A percentile compares a stretch with the other conserved stretches of the same genome.
phyloP scores from a whole-genome alignment of 1,284 basidiomycete genomes.

The Melampsora americana region DNA sequence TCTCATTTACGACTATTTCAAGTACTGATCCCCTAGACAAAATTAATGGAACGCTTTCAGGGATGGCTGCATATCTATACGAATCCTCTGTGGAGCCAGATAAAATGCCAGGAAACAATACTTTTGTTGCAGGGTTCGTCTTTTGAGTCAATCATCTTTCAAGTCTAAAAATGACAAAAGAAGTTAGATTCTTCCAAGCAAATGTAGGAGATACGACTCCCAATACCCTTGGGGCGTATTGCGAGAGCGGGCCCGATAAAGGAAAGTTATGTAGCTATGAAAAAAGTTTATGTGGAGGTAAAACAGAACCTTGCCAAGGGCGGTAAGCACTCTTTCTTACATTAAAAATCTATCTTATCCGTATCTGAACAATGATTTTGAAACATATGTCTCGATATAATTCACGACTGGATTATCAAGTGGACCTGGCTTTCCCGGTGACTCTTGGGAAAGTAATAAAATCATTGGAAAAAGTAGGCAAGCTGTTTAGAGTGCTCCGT shows the following conservation, averaged over 20 bases:
- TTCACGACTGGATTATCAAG: neutral
- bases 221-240: conserved; percentile 64
- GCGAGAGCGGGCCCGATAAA: conserved; percentile 67
- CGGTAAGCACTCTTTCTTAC: neutral
- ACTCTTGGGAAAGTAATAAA: conserved; percentile 14
- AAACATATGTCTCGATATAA: neutral
- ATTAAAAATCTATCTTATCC: neutral
- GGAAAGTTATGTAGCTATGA: conserved; percentile 62
- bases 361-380: neutral
- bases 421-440: conserved; percentile 9
- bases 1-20: neutral
- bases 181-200: conserved; percentile 49
- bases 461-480: conserved; percentile 18
- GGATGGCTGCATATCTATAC: conserved; percentile 69
- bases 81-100: conserved; percentile 66
- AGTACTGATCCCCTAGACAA: too few species aligned
- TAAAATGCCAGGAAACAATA: conserved; percentile 65
- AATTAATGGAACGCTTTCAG: neutral
- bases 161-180: neutral
- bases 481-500: neutral
- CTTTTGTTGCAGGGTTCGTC: conserved; percentile 69
- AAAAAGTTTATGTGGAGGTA: conserved; percentile 9
- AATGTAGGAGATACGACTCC: conserved; percentile 67
- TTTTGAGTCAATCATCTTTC: neutral
- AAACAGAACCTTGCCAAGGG: conserved; percentile 11